Base-by-base conservation (phyloP, 192 early-diverging fungal genomes). In the Coemansia sp. region DNA sequence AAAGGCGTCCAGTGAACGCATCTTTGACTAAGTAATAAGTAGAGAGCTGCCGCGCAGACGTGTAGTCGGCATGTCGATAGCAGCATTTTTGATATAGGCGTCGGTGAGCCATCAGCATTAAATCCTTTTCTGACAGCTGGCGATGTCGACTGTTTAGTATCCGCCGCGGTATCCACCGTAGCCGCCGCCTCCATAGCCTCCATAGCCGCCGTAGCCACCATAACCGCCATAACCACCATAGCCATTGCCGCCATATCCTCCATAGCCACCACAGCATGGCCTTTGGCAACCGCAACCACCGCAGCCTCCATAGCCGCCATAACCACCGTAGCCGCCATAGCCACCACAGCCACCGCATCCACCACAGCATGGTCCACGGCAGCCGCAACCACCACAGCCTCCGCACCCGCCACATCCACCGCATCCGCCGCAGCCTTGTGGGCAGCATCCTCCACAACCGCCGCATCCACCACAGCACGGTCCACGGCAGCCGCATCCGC, bases 301-400 rank as follows among this genome's bases (percentile, higher is more conserved):
- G 28, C 50, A 4, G 28, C 50, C 59, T 1, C 41, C 57, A 38
- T 50, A 67, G 4, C 66, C 65, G 29, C 72, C 61, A 25, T 30
- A 70, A 28, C 70, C 64, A 38, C 70, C 70, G 29, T 45, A 62
- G 19, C 64, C 60, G 10, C 68, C 57, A 28, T 36, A 47, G 10
- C 69, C 69, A 8, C 70, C 70, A 17, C 30, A 65, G 0, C 70
- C 70, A 6, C 68, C 68, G 17, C 37, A 59, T 30, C 64, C 64
- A 4, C 64, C 64, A 27, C 50, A 59, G 14, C 57, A 59, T 59
- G 31, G 31, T 27, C 57, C 29, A 28, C 47, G 57, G 41, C 68
- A 44, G 6, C 68, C 56, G 6, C 62, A 47, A 20, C 72, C 56
- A 28, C 64, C 61, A 56, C 33, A 67, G 28, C 61, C 61, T 37